Evolutionary conservation across 164 flowering plant genomes (phyloP).

Genomic region (Berberis thunbergii): DNA sequence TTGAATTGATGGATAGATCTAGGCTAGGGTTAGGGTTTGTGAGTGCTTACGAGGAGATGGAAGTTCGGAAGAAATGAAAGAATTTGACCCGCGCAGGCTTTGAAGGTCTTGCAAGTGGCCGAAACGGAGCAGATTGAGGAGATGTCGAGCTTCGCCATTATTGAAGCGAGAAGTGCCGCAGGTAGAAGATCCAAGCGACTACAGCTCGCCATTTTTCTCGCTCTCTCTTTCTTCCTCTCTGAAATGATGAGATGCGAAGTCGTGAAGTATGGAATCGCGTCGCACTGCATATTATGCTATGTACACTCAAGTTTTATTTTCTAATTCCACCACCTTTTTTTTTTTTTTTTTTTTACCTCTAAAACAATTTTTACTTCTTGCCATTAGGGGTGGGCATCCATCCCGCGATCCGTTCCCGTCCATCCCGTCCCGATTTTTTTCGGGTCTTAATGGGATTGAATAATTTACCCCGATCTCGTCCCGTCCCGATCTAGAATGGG

Average conservation of each 20-base stretch:
- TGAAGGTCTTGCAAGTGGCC: conserved; percentile 56
- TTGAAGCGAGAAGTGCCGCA: conserved; percentile 48
- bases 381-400: no score
- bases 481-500: no score
- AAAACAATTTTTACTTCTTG: background rate
- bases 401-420: no score
- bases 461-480: no score
- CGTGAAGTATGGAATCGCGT: no score
- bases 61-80: conserved; percentile 65
- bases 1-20: no score
- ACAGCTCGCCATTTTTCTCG: conserved; percentile 12
- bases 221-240: conserved; percentile 8
- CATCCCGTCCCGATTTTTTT: no score
- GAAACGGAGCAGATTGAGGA: conserved; percentile 68
- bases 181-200: conserved; percentile 52
- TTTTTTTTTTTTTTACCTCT: background rate
- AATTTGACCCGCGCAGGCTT: conserved; percentile 48
- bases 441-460: no score
- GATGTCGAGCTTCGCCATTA: conserved; percentile 72
- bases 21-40: background rate
- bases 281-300: no score
- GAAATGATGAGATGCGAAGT: no score
- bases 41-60: conserved; percentile 56
- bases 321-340: background rate
- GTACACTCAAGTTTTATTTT: no score